Base-by-base conservation (phyloP, 2,329 filamentous ascomycete species). In the Alternaria viburni region DNA sequence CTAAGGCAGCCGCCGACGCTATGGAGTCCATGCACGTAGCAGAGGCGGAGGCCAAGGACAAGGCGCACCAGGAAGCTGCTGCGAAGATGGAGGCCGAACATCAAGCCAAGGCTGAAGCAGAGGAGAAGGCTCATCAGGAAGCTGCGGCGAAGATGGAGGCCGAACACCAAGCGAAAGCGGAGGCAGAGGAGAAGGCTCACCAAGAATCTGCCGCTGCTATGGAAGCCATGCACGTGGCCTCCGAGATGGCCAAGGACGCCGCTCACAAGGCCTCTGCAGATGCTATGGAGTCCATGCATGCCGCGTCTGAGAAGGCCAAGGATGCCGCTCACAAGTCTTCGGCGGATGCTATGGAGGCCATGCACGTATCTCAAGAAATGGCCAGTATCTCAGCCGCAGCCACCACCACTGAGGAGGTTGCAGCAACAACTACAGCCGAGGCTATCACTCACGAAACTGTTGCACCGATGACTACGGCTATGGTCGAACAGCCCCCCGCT, bases 11-110 rank as follows among this genome's bases (percentile, higher is more conserved):
- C 10, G 61, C 61, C 6, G 61, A 63, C 43, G 61, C 61, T 43
- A 63, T 55, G 61, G 61, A 63, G 9, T 45, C 57, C 2, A 63
- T 67, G 58, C 71, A 74, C 54, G 52, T 61, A 21, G 69, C 69
- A 6, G 66, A 72, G 49, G 68, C 69, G 1, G 63, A 72, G 32
- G 71, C 67, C 7, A 59, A 68, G 25, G 65, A 65, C 1, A 66
- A 71, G 36, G 69, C 65, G 15, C 63, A 68, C 11, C 68, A 70
- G 46, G 63, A 69, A 19, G 65, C 68, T 11, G 68, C 65, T 9
- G 59, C 55, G 0, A 66, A 67, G 28, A 67, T 67, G 64, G 68
- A 70, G 54, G 57, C 51, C 4, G 56, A 61, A 32, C 68, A 70
- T 47, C 45, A 63, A 5, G 69, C 69, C 8, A 69, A 73, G 32